These are phyloP conservation scores for Amylostereum chailletii DNA, from an alignment of 1,284 basidiomycete species.

Conservation along the genomic window DNA sequence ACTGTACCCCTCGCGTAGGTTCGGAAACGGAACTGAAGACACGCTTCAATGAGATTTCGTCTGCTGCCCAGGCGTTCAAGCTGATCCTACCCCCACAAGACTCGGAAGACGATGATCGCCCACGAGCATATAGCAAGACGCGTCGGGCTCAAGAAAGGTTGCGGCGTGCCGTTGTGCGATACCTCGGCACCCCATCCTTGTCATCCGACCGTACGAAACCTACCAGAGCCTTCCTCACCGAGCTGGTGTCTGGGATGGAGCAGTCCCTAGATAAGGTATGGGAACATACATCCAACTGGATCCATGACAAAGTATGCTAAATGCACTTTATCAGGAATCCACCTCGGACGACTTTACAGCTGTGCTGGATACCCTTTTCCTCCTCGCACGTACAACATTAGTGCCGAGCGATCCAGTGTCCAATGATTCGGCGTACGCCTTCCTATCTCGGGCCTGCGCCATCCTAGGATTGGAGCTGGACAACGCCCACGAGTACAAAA, in stretches of 20 bases:
- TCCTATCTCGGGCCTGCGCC: constrained; percentile 35
- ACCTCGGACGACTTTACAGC: constrained; percentile 34
- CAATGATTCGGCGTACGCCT: constrained; percentile 36
- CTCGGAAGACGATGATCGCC: constrained; percentile 22
- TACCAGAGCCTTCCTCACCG: constrained; percentile 18
- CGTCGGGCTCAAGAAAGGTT: constrained; percentile 51
- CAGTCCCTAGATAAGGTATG: constrained; percentile 19
- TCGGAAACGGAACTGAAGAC: constrained; percentile 1
- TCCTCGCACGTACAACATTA: constrained; percentile 43
- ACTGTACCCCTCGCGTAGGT: constrained; percentile 1
- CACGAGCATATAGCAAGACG: constrained; percentile 38
- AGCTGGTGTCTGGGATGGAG: constrained; percentile 23
- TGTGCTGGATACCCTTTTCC: constrained; percentile 52
- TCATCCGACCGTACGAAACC: constrained; percentile 9
- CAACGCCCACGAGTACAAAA: constrained; percentile 3
- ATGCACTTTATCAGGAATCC: constrained; percentile 15
- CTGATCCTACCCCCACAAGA: constrained; percentile 5
- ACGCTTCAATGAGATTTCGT: constrained; percentile 8
- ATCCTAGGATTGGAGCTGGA: constrained; percentile 22
- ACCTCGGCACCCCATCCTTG: constrained; percentile 27
- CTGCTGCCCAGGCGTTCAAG: constrained; percentile 5
- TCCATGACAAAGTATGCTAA: no score
- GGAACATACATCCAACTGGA: no score
- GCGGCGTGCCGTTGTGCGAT: constrained; percentile 37
- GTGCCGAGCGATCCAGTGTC: constrained; percentile 39